These are phyloP conservation scores for Rhizopogon rudus DNA, from an alignment of 768 basidiomycete species.

Conservation along the genomic window DNA sequence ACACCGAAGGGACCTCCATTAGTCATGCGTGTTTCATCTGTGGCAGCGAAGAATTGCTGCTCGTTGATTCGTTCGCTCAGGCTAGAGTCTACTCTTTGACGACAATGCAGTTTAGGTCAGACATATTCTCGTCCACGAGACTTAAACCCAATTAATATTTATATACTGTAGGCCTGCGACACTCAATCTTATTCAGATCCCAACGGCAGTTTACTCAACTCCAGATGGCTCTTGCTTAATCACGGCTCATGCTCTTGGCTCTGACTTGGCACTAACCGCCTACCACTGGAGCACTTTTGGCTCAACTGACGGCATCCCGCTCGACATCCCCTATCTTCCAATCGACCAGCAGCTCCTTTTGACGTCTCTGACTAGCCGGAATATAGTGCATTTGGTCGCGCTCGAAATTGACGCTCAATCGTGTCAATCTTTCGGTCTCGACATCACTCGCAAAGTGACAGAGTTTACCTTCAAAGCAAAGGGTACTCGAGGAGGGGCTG, in stretches of 20 bases:
- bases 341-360: constrained; percentile 17
- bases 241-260: constrained; percentile 20
- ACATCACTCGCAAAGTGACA: constrained; percentile 51
- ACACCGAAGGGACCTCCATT: constrained; percentile 24
- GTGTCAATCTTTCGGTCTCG: constrained; percentile 40
- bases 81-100: constrained; percentile 51
- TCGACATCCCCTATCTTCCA: constrained; percentile 27
- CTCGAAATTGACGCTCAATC: constrained; percentile 28
- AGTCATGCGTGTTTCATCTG: constrained; percentile 37
- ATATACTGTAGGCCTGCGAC: constrained; percentile 36
- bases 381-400: constrained; percentile 37
- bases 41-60: constrained; percentile 47
- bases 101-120: constrained; percentile 50
- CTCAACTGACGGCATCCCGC: constrained; percentile 36
- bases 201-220: constrained; percentile 36
- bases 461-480: constrained; percentile 52
- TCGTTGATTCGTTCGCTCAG: constrained; percentile 39
- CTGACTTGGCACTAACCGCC: constrained; percentile 24
- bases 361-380: constrained; percentile 42
- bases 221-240: constrained; percentile 54
- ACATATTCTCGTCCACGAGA: neutral
- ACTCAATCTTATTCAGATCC: constrained; percentile 31
- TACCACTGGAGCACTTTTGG: constrained; percentile 60
- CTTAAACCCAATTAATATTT: neutral
- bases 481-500: constrained; percentile 18